These are phyloP conservation scores for Chrysanthemum makinoi DNA, from an alignment of 129 eudicot species.

Conservation along the genomic window DNA sequence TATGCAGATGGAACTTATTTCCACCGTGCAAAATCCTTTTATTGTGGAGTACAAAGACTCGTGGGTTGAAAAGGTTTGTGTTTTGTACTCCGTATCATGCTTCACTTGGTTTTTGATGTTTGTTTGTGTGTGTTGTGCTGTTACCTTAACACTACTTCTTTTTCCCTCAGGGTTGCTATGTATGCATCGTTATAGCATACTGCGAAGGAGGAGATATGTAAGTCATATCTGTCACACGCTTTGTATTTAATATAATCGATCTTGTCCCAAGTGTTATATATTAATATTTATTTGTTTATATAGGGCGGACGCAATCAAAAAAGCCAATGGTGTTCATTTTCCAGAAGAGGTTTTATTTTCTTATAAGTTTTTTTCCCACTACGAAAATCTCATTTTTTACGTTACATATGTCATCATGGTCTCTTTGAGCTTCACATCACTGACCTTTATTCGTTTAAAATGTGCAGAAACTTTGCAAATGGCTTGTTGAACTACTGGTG, in stretches of 20 bases:
- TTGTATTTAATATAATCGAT: background rate
- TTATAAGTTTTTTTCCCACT: background rate
- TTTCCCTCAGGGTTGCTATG: constrained; percentile 85
- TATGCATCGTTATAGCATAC: constrained; percentile 83
- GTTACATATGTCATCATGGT: background rate
- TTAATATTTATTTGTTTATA: constrained; percentile 23
- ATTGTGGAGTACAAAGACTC: constrained; percentile 96
- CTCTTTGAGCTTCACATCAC: constrained; percentile 2
- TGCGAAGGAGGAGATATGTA: constrained; percentile 99
- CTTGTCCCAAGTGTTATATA: background rate
- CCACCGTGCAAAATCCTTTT: constrained; percentile 67
- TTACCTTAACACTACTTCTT: background rate
- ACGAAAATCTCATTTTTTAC: background rate
- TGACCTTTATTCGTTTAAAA: background rate
- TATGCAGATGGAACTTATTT: constrained; percentile 88
- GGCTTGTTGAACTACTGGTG: constrained; percentile 87
- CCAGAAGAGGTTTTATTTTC: constrained; percentile 73
- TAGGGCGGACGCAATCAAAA: constrained; percentile 84
- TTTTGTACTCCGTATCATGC: background rate
- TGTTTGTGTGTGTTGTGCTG: background rate
- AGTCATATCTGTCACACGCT: constrained; percentile 24
- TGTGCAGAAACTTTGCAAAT: constrained; percentile 84
- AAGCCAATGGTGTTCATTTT: constrained; percentile 75
- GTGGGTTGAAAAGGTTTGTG: constrained; percentile 95
- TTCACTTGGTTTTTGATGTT: constrained; percentile 5